phyloP scores from a whole-genome alignment of 139 green algal genomes.

The Chlamydomonas urium region DNA sequence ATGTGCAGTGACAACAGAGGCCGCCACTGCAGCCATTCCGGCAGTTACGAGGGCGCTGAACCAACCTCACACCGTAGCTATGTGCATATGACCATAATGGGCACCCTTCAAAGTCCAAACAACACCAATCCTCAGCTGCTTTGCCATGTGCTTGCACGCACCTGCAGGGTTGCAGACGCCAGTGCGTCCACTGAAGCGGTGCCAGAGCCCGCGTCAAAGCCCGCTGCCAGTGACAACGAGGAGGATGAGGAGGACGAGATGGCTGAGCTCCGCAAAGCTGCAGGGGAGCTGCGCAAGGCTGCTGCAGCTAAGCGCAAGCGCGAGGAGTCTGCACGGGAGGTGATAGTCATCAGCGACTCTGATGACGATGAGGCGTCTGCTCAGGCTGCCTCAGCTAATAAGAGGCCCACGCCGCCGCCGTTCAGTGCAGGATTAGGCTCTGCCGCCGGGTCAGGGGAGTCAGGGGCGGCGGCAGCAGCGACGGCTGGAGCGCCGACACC shows the following conservation, averaged over 20 bases:
- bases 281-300: conserved; percentile 9
- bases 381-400: too few relatives aligned
- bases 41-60: too few relatives aligned
- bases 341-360: conserved; percentile 14
- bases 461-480: too few relatives aligned
- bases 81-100: too few relatives aligned
- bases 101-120: too few relatives aligned
- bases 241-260: conserved; percentile 33
- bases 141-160: neutral
- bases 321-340: neutral
- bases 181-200: neutral
- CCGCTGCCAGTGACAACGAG: conserved; percentile 8
- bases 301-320: conserved; percentile 26
- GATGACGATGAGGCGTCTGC: conserved; percentile 23
- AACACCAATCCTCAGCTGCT: too few relatives aligned
- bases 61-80: too few relatives aligned
- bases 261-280: conserved; percentile 33
- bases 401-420: too few relatives aligned
- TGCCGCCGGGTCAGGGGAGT: too few relatives aligned
- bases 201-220: neutral
- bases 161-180: neutral
- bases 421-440: too few relatives aligned
- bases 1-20: neutral
- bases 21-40: too few relatives aligned
- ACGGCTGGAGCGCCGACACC: too few relatives aligned